These are phyloP conservation scores for Cladorrhinum sp. DNA, from an alignment of 2,329 filamentous ascomycete species.

Conservation along the genomic window DNA sequence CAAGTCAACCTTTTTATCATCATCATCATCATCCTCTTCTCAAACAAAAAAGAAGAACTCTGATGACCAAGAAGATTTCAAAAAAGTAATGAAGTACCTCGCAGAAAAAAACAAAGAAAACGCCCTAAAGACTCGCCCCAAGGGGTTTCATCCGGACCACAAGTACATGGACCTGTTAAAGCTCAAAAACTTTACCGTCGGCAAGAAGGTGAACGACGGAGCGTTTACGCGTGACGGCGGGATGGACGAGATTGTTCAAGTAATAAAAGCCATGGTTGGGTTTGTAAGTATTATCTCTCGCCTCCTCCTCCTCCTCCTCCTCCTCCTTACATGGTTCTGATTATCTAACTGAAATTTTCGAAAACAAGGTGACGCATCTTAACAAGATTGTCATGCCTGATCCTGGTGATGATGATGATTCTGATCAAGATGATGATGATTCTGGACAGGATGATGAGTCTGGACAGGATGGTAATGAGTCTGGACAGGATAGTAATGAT, in stretches of 20 bases:
- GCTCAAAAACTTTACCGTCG: slow-evolving; percentile 74
- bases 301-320: not conserved
- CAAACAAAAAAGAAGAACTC: not conserved
- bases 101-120: slow-evolving; percentile 65
- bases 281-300: slow-evolving; percentile 63
- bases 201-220: slow-evolving; percentile 62
- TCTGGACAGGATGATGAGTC: slow-evolving; percentile 4
- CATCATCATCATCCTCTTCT: too few species aligned
- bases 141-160: slow-evolving; percentile 49
- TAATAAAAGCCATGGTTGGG: slow-evolving; percentile 67
- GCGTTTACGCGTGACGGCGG: slow-evolving; percentile 57
- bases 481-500: slow-evolving; percentile 49
- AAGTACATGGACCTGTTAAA: slow-evolving; percentile 76
- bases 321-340: slow-evolving; percentile 8
- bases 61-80: slow-evolving; percentile 35
- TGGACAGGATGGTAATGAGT: too few species aligned
- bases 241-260: slow-evolving; percentile 62
- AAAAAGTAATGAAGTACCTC: slow-evolving; percentile 67
- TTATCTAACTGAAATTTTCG: too few species aligned
- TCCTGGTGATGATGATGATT: slow-evolving; percentile 49
- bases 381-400: slow-evolving; percentile 75
- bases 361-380: slow-evolving; percentile 68
- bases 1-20: slow-evolving; percentile 62
- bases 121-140: slow-evolving; percentile 81
- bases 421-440: slow-evolving; percentile 40